Evolutionary conservation across 176 grass and related monocot genomes (phyloP), one percentile per base, ranked within the genome.

Genomic region (Carex kokanica): DNA sequence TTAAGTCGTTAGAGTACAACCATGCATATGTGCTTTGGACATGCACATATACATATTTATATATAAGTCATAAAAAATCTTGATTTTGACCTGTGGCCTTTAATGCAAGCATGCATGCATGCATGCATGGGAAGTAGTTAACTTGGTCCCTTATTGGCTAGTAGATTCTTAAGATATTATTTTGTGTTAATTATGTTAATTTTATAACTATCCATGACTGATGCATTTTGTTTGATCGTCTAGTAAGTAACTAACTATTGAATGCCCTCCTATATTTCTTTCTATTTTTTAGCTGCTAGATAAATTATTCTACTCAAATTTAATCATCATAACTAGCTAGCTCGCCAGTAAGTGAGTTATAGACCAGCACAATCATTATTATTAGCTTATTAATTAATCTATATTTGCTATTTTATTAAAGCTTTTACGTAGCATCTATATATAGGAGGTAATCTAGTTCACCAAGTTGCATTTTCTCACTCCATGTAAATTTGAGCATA

Each of bases 171-270:
- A 67, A 31, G 13, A 45, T 65, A 60, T 52, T 53, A 67, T 13
- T 13, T n/a, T 4, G n/a, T 73, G 18, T 51, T 51, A 73, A 24
- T 73, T 77, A 52, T 14, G 45, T 81, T 82, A 67, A 66, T 53
- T 82, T 23, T 66, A 49, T 82, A 64, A n/a, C 36, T 14, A 2
- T 82, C 61, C 80, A 82, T 82, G 80, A 64, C 40, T 82, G 47
- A 21, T 27, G 40, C 80, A 82, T 82, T 54, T 82, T 82, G 59
- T 52, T 51, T 45, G 8, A 65, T 80, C 6, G 10, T 59, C 32
- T 82, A 82, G 36, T 52, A 14, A 66, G 13, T 67, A 49, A 82
- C 18, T n/a, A 23, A 66, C 6, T 82, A 49, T 67, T 65, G 61
- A 82, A 51, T 67, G 80, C 36, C 0, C 45, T 25, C 21, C 38